Base-by-base conservation (phyloP, 345 rosid species). In the Firmiana major region DNA sequence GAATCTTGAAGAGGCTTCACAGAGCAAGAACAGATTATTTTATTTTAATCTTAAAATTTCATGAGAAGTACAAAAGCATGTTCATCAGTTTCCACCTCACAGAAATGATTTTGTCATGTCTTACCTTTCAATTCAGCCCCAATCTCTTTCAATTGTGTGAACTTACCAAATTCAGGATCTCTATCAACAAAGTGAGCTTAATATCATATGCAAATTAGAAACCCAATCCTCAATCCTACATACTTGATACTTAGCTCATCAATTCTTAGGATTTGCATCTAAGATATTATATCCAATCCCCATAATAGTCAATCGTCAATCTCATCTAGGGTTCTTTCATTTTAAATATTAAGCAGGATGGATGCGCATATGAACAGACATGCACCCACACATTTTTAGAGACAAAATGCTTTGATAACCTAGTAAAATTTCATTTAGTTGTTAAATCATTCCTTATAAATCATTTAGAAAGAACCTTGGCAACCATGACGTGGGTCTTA, bases 1-100 rank as follows among this genome's bases (percentile, higher is more conserved):
- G 98, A 90, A 85, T 96, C 95, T 36, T 96, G 97, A 69, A 96
- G 97, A 75, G 99, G 99, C 99, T 96, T 79, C 75, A 87, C 73
- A 84, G 74, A 8, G 55, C 31, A 83, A 82, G 9, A 81, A 28
- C 57, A 43, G 55, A 68, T 28, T 19, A 70, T 69, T 48, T 24
- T 48, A 69, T 28, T 62, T 46, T 69, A 58, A 65, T 10, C 9
- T 21, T 55, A 8, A n/a, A 55, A 21, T 21, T 75, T 46, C 48
- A 51, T 31, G 19, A 80, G 34, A 36, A 51, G 55, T 28, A 70
- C 15, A 49, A 70, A 48, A 28, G 42, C 46, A 38, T 28, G 57
- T 16, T 22, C 28, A 69, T 68, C 63, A 58, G 6, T 24, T 48
- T 69, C 57, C 53, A 48, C 57, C 71, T 67, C 36, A 69, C 5